Evolutionary conservation across 768 basidiomycete genomes (phyloP).

Genomic region (Mycena indigotica): DNA sequence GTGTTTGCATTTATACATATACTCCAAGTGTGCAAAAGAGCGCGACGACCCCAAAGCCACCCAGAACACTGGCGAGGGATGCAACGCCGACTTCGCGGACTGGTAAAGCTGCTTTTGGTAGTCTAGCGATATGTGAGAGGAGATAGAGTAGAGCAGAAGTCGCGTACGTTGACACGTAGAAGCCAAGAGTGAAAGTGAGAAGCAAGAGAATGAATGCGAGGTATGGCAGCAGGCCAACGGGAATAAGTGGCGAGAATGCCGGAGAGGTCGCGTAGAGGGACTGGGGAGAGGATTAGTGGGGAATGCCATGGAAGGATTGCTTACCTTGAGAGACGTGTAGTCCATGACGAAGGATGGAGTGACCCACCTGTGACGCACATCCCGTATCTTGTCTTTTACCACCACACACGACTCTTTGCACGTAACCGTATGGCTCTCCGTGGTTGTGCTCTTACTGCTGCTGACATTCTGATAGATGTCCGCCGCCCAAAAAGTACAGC

Average conservation of each 20-base stretch:
- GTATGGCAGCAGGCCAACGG: conserved; percentile 69
- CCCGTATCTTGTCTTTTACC: conserved; percentile 40
- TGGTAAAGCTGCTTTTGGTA: conserved; percentile 69
- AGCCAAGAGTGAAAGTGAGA: conserved; percentile 79
- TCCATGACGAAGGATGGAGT: conserved; percentile 44
- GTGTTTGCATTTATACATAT: conserved; percentile 70
- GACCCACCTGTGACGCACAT: conserved; percentile 57
- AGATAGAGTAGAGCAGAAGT: conserved; percentile 7
- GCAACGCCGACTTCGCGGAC: conserved; percentile 72
- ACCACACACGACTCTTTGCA: conserved; percentile 7
- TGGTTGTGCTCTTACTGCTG: neutral
- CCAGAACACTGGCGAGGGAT: conserved; percentile 71
- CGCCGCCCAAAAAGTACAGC: conserved; percentile 78
- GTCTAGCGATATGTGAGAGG: conserved; percentile 45
- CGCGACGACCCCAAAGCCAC: conserved; percentile 87
- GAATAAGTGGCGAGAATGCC: conserved; percentile 69
- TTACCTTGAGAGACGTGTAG: conserved; percentile 59
- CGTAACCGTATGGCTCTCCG: neutral
- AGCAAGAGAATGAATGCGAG: conserved; percentile 74
- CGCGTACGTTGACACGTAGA: conserved; percentile 87
- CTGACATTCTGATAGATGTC: conserved; percentile 56
- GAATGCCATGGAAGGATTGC: conserved; percentile 10
- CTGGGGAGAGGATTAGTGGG: conserved; percentile 33
- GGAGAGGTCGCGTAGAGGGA: conserved; percentile 67
- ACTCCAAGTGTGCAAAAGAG: conserved; percentile 87